These are phyloP conservation scores for Wallacemonas collosoma DNA, from an alignment of 208 protist genomes.

Conservation along the genomic window DNA sequence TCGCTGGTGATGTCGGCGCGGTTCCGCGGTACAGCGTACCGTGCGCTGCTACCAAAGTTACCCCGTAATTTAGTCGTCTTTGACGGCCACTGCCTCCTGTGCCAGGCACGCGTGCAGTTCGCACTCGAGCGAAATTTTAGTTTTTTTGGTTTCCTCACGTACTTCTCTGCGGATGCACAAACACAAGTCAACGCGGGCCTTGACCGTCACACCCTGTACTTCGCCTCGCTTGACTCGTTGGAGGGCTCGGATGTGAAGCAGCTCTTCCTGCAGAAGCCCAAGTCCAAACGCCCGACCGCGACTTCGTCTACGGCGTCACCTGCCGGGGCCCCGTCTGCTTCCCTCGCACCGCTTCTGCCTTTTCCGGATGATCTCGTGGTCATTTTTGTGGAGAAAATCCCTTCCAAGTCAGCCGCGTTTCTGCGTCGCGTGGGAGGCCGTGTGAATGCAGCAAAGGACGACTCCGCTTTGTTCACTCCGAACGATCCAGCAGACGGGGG, in stretches of 20 bases:
- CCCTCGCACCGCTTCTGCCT: conserved; percentile 6
- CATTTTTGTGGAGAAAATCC: conserved; percentile 77
- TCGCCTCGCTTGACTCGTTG: conserved; percentile 56
- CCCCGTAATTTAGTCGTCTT: conserved; percentile 81
- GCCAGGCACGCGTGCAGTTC: conserved; percentile 68
- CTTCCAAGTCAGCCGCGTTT: conserved; percentile 47
- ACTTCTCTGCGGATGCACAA: conserved; percentile 28
- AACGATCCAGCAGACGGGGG: neutral
- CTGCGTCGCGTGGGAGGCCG: conserved; percentile 24
- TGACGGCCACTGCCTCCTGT: conserved; percentile 80
- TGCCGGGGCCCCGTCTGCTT: neutral
- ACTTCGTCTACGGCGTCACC: neutral
- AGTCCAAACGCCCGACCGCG: neutral
- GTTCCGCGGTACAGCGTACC: conserved; percentile 43
- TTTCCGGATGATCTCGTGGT: conserved; percentile 51
- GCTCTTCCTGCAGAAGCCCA: conserved; percentile 36
- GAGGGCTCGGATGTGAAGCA: conserved; percentile 56
- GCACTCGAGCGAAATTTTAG: conserved; percentile 87
- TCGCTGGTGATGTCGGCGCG: conserved; percentile 26
- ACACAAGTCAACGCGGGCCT: conserved; percentile 32
- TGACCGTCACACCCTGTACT: conserved; percentile 65
- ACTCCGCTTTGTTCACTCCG: conserved; percentile 23
- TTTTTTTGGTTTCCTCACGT: conserved; percentile 64
- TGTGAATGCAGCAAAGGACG: conserved; percentile 22
- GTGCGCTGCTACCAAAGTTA: conserved; percentile 51